These are phyloP conservation scores for Cerrena zonata DNA, from an alignment of 1,284 basidiomycete genomes.

Conservation along the genomic window DNA sequence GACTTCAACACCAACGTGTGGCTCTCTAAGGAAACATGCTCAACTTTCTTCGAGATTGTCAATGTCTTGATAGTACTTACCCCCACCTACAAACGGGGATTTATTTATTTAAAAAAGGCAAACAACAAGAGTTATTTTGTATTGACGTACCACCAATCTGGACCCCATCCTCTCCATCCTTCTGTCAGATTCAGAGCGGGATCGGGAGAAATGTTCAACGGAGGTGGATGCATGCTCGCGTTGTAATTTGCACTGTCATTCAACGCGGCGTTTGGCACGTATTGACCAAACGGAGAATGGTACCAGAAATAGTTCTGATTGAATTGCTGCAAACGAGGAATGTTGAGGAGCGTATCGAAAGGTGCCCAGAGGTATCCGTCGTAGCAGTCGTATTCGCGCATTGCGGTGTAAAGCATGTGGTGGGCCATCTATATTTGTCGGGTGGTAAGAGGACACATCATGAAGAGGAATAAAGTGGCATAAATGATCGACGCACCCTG, in stretches of 20 bases:
- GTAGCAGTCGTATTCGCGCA: slow-evolving; percentile 41
- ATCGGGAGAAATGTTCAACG: slow-evolving; percentile 36
- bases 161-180: slow-evolving; percentile 35
- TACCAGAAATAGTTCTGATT: slow-evolving; percentile 43
- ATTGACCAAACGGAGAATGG: slow-evolving; percentile 41
- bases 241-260: slow-evolving; percentile 17
- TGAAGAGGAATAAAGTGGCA: no score
- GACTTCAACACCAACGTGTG: slow-evolving; percentile 37
- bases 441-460: background rate
- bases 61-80: slow-evolving; percentile 16
- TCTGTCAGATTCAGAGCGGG: slow-evolving; percentile 31
- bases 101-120: background rate
- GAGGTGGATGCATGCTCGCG: slow-evolving; percentile 29
- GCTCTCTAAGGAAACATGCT: slow-evolving; percentile 28
- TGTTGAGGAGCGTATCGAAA: slow-evolving; percentile 45
- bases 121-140: background rate
- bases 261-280: slow-evolving; percentile 35
- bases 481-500: slow-evolving; percentile 32
- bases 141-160: slow-evolving; percentile 38
- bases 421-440: slow-evolving; percentile 39
- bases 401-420: slow-evolving; percentile 46
- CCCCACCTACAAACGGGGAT: slow-evolving; percentile 35
- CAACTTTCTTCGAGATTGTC: background rate
- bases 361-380: slow-evolving; percentile 48
- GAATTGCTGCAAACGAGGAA: slow-evolving; percentile 43